Conservation (phyloP, 495 filamentous ascomycete species). For the Talaromyces borbonicus region DNA sequence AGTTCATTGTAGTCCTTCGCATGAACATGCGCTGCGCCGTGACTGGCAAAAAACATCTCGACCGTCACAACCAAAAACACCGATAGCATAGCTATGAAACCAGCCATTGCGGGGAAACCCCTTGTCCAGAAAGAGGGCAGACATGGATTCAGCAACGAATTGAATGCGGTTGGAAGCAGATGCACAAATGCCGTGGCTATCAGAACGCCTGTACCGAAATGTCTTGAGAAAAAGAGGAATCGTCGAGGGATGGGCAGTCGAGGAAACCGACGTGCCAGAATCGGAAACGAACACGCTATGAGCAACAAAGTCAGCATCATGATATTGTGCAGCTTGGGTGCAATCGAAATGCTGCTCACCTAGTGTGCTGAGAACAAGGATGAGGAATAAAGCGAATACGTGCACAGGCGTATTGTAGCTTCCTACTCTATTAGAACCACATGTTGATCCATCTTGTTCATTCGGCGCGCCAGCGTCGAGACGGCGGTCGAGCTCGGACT, state of each 20-base stretch:
- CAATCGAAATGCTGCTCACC: slow-evolving; percentile 37
- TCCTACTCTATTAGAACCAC: slow-evolving; percentile 51
- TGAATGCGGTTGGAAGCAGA: slow-evolving; percentile 71
- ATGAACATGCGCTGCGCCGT: slow-evolving; percentile 42
- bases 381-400: slow-evolving; percentile 68
- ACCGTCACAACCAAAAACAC: slow-evolving; percentile 65
- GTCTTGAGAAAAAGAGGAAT: slow-evolving; percentile 65
- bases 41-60: slow-evolving; percentile 64
- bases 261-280: slow-evolving; percentile 43
- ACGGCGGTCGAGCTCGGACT: neutral
- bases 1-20: slow-evolving; percentile 37
- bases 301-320: slow-evolving; percentile 3
- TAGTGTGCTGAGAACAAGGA: slow-evolving; percentile 60
- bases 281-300: slow-evolving; percentile 44
- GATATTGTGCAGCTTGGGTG: neutral
- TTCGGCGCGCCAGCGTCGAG: neutral
- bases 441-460: slow-evolving; percentile 26
- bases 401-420: slow-evolving; percentile 59
- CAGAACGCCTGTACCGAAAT: slow-evolving; percentile 80
- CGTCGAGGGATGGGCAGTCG: slow-evolving; percentile 36
- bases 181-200: slow-evolving; percentile 89
- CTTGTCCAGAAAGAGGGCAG: slow-evolving; percentile 65
- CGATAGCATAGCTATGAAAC: slow-evolving; percentile 67
- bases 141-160: slow-evolving; percentile 70
- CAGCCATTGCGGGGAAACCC: slow-evolving; percentile 65